Percentiles rank a stretch among this genome's conserved stretches.
Conservation (phyloP, 352 stramenopile species). For the Pythium chondricola region DNA sequence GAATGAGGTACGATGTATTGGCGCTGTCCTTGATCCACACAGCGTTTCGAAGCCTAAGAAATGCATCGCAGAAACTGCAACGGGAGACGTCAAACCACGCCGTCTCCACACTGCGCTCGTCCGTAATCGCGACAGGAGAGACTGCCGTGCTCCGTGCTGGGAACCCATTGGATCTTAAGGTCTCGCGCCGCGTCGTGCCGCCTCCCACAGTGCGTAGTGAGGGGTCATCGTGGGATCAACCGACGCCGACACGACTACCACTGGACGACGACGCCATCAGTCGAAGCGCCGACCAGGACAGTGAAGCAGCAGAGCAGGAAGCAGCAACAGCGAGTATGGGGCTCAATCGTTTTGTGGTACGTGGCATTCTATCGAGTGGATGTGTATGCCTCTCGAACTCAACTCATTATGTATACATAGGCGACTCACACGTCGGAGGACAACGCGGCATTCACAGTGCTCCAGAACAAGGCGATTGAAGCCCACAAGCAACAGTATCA, state of each 20-base stretch:
- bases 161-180: no score
- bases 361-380: background rate
- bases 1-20: no score
- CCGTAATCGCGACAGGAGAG: no score
- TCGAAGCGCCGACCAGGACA: background rate
- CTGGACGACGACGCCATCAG: constrained; percentile 1
- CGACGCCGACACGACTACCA: constrained; percentile 25
- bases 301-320: background rate
- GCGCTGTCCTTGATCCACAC: no score
- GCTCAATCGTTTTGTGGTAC: constrained; percentile 66
- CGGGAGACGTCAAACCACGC: no score
- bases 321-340: constrained; percentile 20
- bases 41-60: no score
- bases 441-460: constrained; percentile 69
- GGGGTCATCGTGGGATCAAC: constrained; percentile 52
- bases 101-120: no score
- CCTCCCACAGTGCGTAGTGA: no score
- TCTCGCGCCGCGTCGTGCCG: no score
- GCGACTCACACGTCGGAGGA: constrained; percentile 82
- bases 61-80: no score
- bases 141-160: no score
- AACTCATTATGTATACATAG: constrained; percentile 9
- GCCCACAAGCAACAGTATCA: constrained; percentile 66
- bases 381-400: background rate
- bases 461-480: constrained; percentile 66